Base-by-base conservation (phyloP, 2,329 filamentous ascomycete species). In the Colletotrichum salicis region DNA sequence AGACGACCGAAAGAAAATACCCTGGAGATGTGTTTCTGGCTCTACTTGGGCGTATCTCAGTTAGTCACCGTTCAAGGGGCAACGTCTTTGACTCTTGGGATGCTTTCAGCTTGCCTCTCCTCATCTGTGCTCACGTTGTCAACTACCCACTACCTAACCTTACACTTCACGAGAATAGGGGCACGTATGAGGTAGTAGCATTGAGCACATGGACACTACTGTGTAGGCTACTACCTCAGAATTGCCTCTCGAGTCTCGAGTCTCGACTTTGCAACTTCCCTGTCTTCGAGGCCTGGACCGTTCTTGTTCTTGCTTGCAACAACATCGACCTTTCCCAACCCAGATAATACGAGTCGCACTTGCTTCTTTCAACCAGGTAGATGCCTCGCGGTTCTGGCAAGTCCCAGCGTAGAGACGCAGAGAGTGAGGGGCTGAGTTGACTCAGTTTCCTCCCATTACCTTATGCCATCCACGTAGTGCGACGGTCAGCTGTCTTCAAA, bases 11-110 rank as follows among this genome's bases (percentile, higher is more conserved):
- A 27, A 57, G n/a, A 12, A 37, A 12, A 37, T 31, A 61, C 58
- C 37, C 27, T n/a, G 59, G 2, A 2, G 19, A 51, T 31, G 12
- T 3, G 27, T 61, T 45, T 61, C 59, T 10, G 48, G 15, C 48
- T 31, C 31, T 35, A 41, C 48, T 64, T 58, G 54, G 41, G 61
- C 31, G 31, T 33, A 61, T 69, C 54, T 69, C 64, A 41, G 37
- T 19, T 41, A 41, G 60, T 24, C 41, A 41, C 62, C 27, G 12
- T 56, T 31, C 19, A 27, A 24, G 61, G 37, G 41, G 41, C 3
- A 48, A 11, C 41, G 19, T 22, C 41, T n/a, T 48, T 22, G 15
- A 19, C 7, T 33, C 15, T 41, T 41, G 37, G 41, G 6, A 22
- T 19, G 41, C 41, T 22, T 22, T 22, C 41, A 48, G 41, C 4